Evolutionary conservation across 495 filamentous ascomycete genomes (phyloP).

Genomic region (Aspergillus saccharolyticus): DNA sequence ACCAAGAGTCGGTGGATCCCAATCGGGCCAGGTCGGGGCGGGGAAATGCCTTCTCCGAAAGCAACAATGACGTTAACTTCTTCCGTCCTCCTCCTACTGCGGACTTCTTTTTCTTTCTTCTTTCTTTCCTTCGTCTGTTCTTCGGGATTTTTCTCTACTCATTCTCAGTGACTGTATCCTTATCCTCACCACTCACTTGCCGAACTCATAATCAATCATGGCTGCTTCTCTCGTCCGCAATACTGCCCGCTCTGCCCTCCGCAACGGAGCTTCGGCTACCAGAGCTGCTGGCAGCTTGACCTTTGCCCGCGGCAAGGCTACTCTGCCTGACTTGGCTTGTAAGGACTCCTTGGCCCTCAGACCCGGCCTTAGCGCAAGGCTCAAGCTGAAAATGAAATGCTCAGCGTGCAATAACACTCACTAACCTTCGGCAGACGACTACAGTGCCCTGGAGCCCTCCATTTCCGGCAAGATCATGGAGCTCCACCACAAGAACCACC

Average conservation of each 20-base stretch:
- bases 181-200: conserved; percentile 5
- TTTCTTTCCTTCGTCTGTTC: conserved; percentile 1
- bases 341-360: conserved; percentile 28
- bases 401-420: conserved; percentile 10
- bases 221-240: conserved; percentile 50
- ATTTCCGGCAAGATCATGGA: conserved; percentile 99
- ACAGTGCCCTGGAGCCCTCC: conserved; percentile 85
- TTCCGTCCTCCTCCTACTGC: conserved; percentile 1
- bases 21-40: conserved; percentile 15
- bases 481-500: conserved; percentile 68
- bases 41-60: conserved; percentile 17
- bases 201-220: conserved; percentile 38
- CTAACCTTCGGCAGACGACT: conserved; percentile 58
- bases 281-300: conserved; percentile 59
- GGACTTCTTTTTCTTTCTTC: not conserved
- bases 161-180: conserved; percentile 6
- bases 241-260: conserved; percentile 50
- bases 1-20: not conserved
- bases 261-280: conserved; percentile 46
- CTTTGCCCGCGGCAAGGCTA: conserved; percentile 82
- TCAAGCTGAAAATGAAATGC: not conserved
- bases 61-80: conserved; percentile 19
- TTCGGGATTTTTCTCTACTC: conserved; percentile 13
- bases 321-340: conserved; percentile 93
- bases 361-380: not conserved